A percentile compares a stretch with the other conserved stretches of the same genome.
Evolutionary conservation across 192 early-diverging fungal species (phyloP).

Genomic region (Obelidium mucronatum): DNA sequence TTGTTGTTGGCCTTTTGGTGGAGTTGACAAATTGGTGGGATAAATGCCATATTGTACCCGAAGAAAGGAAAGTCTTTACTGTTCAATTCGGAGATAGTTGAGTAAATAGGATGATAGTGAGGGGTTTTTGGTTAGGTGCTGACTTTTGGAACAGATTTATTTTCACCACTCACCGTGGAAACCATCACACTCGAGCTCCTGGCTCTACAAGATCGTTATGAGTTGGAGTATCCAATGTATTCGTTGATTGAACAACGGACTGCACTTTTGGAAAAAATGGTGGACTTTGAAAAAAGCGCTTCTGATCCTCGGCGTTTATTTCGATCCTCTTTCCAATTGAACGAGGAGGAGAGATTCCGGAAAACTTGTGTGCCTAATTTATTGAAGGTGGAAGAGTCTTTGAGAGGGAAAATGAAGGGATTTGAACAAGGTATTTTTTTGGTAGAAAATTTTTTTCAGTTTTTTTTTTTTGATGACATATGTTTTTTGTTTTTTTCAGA

Average conservation of each 20-base stretch:
- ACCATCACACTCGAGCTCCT: slow-evolving; percentile 37
- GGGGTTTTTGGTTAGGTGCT: slow-evolving; percentile 4
- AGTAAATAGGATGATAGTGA: too few species aligned
- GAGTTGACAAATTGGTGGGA: slow-evolving; percentile 45
- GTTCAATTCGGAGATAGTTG: slow-evolving; percentile 36
- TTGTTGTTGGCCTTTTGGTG: slow-evolving; percentile 37
- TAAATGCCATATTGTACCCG: slow-evolving; percentile 35
- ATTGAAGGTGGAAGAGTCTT: slow-evolving; percentile 64
- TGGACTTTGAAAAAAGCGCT: slow-evolving; percentile 78
- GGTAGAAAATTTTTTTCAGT: too few species aligned
- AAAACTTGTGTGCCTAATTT: slow-evolving; percentile 79
- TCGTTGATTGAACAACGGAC: slow-evolving; percentile 36
- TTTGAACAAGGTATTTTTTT: slow-evolving; percentile 69
- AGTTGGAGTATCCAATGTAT: slow-evolving; percentile 37
- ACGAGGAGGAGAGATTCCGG: slow-evolving; percentile 84
- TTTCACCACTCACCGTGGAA: slow-evolving; percentile 30
- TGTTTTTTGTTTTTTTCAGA: slow-evolving; percentile 6
- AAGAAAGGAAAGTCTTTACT: slow-evolving; percentile 30
- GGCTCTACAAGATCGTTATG: slow-evolving; percentile 27
- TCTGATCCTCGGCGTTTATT: slow-evolving; percentile 78
- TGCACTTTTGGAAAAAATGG: slow-evolving; percentile 65
- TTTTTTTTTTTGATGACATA: too few species aligned
- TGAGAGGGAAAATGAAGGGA: slow-evolving; percentile 58
- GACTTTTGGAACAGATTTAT: neutral
- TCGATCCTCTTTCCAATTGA: slow-evolving; percentile 75